A percentile compares a stretch with the other conserved stretches of the same genome.
phyloP scores from a whole-genome alignment of 2,329 filamentous ascomycete genomes.

The Sarocladiaceae sp. region DNA sequence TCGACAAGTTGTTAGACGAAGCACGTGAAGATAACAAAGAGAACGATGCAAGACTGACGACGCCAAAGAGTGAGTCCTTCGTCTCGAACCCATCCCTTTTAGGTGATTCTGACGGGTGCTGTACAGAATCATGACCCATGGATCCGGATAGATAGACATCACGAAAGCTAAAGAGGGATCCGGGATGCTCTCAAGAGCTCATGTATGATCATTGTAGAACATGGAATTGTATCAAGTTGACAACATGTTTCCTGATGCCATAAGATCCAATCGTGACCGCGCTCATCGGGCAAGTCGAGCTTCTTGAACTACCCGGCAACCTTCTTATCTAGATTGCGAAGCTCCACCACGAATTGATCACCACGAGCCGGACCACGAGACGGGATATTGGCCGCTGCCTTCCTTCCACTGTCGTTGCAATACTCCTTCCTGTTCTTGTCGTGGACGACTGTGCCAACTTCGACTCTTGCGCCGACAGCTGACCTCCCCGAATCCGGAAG shows the following conservation, averaged over 20 bases:
- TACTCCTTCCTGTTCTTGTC: too few relatives aligned
- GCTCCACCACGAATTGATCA: background rate
- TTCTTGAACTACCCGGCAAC: background rate
- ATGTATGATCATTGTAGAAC: too few relatives aligned
- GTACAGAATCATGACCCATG: too few relatives aligned
- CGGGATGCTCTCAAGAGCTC: too few relatives aligned
- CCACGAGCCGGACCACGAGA: background rate
- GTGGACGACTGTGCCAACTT: too few relatives aligned
- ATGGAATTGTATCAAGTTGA: too few relatives aligned
- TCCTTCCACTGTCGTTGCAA: too few relatives aligned
- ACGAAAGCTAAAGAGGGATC: too few relatives aligned
- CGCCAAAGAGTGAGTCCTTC: conserved; percentile 2
- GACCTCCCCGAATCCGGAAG: background rate
- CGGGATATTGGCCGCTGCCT: background rate
- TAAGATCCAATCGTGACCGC: too few relatives aligned
- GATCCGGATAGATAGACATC: too few relatives aligned
- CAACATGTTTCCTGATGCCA: too few relatives aligned
- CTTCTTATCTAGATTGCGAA: background rate
- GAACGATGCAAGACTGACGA: conserved; percentile 58
- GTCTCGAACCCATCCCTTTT: background rate
- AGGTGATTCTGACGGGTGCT: too few relatives aligned
- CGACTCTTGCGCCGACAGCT: background rate
- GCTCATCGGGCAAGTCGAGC: background rate
- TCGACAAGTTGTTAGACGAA: conserved; percentile 89
- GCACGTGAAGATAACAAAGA: conserved; percentile 86